Evolutionary conservation across 108 stramenopile species (phyloP).

Genomic region (Pelagomonas calceolata): DNA sequence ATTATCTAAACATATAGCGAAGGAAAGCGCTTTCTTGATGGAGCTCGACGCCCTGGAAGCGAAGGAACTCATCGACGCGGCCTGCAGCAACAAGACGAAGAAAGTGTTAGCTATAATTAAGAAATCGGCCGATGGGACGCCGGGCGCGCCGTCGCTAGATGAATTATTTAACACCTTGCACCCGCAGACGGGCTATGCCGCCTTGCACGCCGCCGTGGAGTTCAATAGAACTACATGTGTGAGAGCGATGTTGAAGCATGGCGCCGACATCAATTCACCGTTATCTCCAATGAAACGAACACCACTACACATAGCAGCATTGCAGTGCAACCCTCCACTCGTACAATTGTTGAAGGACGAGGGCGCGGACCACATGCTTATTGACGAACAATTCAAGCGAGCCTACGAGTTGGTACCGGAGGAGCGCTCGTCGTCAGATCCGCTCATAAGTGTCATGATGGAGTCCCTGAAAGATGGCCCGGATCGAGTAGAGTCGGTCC

Average conservation of each 20-base stretch:
- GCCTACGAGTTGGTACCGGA: background rate
- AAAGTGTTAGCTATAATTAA: too few relatives aligned
- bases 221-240: background rate
- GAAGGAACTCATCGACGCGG: background rate
- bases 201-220: background rate
- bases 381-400: background rate
- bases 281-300: background rate
- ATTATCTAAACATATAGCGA: too few relatives aligned
- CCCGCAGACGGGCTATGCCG: background rate
- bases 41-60: background rate
- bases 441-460: background rate
- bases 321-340: background rate
- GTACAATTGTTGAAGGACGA: background rate
- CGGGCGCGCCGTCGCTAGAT: background rate
- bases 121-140: background rate
- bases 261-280: background rate
- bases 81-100: background rate
- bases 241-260: background rate
- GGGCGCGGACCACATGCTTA: background rate
- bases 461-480: background rate
- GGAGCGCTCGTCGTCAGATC: background rate
- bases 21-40: too few relatives aligned
- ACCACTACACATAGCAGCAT: background rate
- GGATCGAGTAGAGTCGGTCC: background rate
- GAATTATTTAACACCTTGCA: background rate